These are phyloP conservation scores for Pseudozyma thailandica DNA, from an alignment of 1,284 basidiomycete genomes.

Conservation along the genomic window DNA sequence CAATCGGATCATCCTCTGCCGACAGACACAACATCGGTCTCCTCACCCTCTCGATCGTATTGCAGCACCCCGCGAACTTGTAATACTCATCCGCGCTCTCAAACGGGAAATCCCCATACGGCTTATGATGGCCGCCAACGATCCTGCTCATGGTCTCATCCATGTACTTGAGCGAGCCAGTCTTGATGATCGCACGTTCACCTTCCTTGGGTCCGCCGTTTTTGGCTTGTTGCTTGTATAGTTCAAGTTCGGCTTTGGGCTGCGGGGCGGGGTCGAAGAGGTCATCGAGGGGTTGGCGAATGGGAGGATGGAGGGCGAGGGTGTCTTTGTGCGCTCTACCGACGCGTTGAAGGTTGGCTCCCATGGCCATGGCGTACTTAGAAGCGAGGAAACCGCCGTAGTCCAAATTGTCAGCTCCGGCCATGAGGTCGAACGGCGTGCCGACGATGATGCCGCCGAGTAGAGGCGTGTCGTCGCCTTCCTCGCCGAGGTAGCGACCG, in stretches of 20 bases:
- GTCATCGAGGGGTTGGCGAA: conserved; percentile 47
- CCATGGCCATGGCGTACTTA: conserved; percentile 86
- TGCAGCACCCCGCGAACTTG: conserved; percentile 60
- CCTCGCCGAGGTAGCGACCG: conserved; percentile 89
- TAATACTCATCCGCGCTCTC: conserved; percentile 84
- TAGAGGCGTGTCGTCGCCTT: conserved; percentile 81
- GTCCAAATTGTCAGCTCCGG: conserved; percentile 72
- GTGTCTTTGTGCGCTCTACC: conserved; percentile 52
- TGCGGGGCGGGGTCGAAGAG: conserved; percentile 50
- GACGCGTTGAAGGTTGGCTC: conserved; percentile 75
- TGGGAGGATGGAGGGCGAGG: conserved; percentile 54
- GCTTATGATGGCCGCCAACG: conserved; percentile 76
- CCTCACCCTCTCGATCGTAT: conserved; percentile 51
- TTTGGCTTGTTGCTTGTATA: conserved; percentile 41
- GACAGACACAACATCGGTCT: conserved; percentile 79
- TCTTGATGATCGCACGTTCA: conserved; percentile 32
- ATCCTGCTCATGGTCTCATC: conserved; percentile 76
- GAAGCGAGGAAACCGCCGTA: conserved; percentile 72
- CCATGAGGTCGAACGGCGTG: conserved; percentile 79
- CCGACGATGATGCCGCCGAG: conserved; percentile 77
- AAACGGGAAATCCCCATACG: conserved; percentile 57
- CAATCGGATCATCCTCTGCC: conserved; percentile 87
- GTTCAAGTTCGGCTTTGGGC: conserved; percentile 36
- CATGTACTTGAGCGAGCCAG: conserved; percentile 67
- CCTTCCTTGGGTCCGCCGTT: conserved; percentile 32